Conservation (phyloP, 495 filamentous ascomycete species). For the Penicillium riverlandense region DNA sequence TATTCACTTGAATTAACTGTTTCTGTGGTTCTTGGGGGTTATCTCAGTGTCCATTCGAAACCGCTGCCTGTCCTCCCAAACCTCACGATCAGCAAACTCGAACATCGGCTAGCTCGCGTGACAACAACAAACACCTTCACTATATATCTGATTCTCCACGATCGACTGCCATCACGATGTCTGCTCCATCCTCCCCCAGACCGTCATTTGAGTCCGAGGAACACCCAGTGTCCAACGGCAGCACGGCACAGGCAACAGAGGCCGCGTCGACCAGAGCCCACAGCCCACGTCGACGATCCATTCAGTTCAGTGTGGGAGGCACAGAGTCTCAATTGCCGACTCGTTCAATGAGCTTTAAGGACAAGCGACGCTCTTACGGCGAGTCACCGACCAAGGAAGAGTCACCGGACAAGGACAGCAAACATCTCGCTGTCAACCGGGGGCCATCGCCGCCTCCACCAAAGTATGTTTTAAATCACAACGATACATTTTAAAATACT, state of each 20-base stretch:
- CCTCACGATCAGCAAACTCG: too few species aligned
- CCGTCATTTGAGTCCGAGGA: conserved; percentile 48
- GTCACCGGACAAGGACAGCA: conserved; percentile 19
- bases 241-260: conserved; percentile 9
- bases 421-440: conserved; percentile 11
- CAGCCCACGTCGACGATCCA: conserved; percentile 30
- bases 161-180: conserved; percentile 10
- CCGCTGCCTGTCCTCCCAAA: too few species aligned
- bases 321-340: conserved; percentile 23
- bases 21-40: too few species aligned
- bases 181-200: conserved; percentile 22
- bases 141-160: too few species aligned
- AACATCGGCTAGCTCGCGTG: too few species aligned
- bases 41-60: too few species aligned
- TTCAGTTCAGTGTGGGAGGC: conserved; percentile 33
- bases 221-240: conserved; percentile 18
- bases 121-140: not conserved
- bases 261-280: conserved; percentile 11
- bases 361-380: conserved; percentile 18
- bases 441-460: conserved; percentile 34
- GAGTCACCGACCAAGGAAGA: conserved; percentile 12
- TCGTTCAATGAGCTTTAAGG: conserved; percentile 22
- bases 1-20: too few species aligned
- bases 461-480: conserved; percentile 17
- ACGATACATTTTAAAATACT: not conserved